Conservation (phyloP, 768 basidiomycete species). For the Crucibulum laeve region DNA sequence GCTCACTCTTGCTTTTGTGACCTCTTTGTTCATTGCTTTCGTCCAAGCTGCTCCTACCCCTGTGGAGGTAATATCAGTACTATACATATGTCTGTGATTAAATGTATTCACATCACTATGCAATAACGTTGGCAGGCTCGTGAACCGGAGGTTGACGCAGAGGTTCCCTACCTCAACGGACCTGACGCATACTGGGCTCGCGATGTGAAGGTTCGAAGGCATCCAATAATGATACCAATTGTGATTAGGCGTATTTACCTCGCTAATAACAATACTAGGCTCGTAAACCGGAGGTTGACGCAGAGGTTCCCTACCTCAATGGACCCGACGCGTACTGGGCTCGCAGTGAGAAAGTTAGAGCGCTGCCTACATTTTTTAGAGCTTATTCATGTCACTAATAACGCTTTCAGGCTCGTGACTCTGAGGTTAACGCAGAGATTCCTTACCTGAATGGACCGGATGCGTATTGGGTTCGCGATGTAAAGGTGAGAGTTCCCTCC, state of each 20-base stretch:
- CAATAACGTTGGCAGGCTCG: background rate
- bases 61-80: background rate
- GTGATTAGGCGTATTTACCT: background rate
- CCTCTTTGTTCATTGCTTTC: background rate
- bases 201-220: background rate
- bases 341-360: background rate
- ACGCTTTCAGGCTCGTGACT: background rate
- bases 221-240: background rate
- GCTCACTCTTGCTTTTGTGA: background rate
- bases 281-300: background rate
- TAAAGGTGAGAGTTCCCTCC: background rate
- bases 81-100: no score
- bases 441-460: background rate
- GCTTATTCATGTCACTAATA: background rate
- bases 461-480: background rate
- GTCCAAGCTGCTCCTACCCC: background rate
- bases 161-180: background rate
- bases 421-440: background rate
- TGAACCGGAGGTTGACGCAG: background rate
- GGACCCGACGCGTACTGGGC: background rate
- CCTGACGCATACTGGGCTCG: background rate
- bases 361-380: no score
- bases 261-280: background rate
- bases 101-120: background rate
- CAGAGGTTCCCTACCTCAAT: background rate